These are phyloP conservation scores for Calonectria pseudoreteaudii DNA, from an alignment of 2,329 filamentous ascomycete species.

Conservation along the genomic window DNA sequence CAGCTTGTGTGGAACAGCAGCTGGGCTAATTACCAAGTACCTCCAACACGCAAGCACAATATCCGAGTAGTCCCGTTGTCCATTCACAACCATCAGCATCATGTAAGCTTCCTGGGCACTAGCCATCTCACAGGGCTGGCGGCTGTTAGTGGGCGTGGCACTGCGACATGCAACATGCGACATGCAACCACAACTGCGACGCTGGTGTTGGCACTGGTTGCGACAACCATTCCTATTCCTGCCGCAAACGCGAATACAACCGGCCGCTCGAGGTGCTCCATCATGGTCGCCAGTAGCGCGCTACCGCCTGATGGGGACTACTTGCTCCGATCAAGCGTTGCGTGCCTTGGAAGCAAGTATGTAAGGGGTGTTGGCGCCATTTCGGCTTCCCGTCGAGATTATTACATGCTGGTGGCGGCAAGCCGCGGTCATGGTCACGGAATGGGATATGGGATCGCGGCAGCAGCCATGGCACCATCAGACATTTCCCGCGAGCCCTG, in stretches of 20 bases:
- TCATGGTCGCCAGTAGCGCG: not conserved
- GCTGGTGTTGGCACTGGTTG: not conserved
- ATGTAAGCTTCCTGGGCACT: slow-evolving; percentile 6
- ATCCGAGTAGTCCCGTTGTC: not conserved
- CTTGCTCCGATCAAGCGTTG: not conserved
- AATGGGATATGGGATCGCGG: not conserved
- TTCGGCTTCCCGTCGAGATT: not conserved
- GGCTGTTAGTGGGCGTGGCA: not conserved
- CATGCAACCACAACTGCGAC: not conserved
- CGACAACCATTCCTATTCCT: slow-evolving; percentile 1
- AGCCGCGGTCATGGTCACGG: not conserved
- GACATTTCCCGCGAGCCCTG: slow-evolving; percentile 8
- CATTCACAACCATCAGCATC: not conserved
- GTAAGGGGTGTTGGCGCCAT: not conserved
- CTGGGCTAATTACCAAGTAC: slow-evolving; percentile 8
- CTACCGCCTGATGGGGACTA: not conserved
- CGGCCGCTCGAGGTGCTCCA: not conserved
- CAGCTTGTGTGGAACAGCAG: slow-evolving; percentile 8
- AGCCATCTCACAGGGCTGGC: slow-evolving; percentile 1
- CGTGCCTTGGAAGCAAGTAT: not conserved
- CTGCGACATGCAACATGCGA: not conserved
- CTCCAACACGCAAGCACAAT: slow-evolving; percentile 4
- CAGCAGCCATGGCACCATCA: not conserved
- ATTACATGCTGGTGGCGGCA: slow-evolving; percentile 1
- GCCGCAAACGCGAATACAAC: not conserved